A percentile compares a stretch with the other conserved stretches of the same genome.
Conservation (phyloP, 345 rosid species). For the Anacardium occidentale region DNA sequence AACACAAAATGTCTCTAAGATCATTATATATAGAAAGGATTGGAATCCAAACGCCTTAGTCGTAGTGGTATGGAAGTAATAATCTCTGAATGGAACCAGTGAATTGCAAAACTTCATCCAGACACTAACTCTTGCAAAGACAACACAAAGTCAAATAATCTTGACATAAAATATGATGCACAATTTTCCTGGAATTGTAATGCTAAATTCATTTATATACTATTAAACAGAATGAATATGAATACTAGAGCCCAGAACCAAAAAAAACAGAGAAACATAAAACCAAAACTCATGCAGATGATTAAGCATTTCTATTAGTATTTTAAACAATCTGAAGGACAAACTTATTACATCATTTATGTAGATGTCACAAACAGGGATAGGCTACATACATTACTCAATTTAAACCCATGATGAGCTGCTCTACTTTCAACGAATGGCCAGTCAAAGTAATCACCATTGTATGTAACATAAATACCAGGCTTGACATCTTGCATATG, state of each 20-base stretch:
- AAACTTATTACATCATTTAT: background rate
- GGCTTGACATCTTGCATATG: constrained; percentile 97
- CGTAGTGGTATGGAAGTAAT: background rate
- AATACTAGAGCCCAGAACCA: background rate
- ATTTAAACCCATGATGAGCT: constrained; percentile 75
- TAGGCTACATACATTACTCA: constrained; percentile 66
- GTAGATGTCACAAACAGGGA: constrained; percentile 12
- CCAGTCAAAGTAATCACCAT: constrained; percentile 97
- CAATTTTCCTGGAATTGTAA: background rate
- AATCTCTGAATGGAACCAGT: background rate
- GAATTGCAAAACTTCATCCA: background rate
- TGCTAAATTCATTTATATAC: background rate
- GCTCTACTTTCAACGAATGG: constrained; percentile 96
- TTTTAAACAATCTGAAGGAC: background rate
- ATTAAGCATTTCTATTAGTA: background rate
- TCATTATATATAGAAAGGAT: background rate
- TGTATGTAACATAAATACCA: constrained; percentile 91
- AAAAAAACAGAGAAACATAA: background rate
- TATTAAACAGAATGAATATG: background rate
- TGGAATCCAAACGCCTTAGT: background rate
- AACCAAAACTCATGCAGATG: background rate
- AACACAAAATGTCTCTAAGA: background rate
- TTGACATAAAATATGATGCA: background rate
- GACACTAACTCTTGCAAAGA: background rate
- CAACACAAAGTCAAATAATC: background rate